These are phyloP conservation scores for Phlebiopsis gigantea DNA, from an alignment of 768 basidiomycete genomes.

Conservation along the genomic window DNA sequence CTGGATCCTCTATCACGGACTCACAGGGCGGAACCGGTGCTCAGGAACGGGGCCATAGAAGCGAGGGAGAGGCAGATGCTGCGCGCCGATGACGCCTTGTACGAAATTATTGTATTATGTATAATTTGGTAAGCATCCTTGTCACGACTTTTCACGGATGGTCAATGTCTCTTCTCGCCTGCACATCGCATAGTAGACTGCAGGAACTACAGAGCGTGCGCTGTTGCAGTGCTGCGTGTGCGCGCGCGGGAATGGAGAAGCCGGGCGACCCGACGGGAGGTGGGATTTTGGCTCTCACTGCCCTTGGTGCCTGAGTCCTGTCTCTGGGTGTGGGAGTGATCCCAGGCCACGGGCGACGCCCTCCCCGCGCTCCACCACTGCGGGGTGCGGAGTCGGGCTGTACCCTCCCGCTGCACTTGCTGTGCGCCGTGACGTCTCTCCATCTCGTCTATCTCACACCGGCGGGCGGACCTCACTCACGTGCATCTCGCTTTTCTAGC, in stretches of 20 bases:
- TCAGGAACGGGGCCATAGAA: conserved; percentile 1
- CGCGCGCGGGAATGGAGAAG: background rate
- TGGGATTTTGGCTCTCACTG: conserved; percentile 9
- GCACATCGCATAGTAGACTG: background rate
- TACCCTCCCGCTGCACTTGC: background rate
- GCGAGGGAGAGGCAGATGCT: background rate
- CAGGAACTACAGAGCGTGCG: background rate
- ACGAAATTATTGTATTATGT: conserved; percentile 3
- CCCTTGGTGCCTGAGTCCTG: conserved; percentile 3
- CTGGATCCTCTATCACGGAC: background rate
- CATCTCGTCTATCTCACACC: background rate
- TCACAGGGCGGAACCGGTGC: conserved; percentile 1
- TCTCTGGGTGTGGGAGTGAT: conserved; percentile 7
- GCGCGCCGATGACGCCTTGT: background rate
- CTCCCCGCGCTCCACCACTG: background rate
- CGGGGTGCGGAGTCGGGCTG: background rate
- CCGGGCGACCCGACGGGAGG: conserved; percentile 4
- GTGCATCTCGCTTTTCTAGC: background rate
- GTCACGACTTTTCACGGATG: background rate
- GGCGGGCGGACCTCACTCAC: background rate
- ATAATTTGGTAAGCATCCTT: conserved; percentile 10
- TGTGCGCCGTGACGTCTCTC: background rate
- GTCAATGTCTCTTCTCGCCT: background rate
- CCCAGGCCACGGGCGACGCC: background rate
- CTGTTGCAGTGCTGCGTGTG: background rate